Conservation (phyloP, 1,139 yeast genomes). For the Blastobotrys serpentis region DNA sequence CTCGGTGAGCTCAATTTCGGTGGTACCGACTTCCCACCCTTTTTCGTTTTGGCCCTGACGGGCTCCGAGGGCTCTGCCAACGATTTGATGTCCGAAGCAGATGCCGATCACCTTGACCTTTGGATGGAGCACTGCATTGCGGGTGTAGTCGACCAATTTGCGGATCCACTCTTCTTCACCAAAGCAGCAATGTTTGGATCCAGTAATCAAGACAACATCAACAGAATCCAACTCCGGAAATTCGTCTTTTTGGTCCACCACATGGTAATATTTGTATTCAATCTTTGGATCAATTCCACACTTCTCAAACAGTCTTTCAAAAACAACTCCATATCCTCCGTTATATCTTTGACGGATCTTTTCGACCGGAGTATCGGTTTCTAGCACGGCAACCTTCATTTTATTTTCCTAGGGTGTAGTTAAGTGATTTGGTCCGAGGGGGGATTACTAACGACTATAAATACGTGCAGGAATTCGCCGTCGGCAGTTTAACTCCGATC, state of each 20-base stretch:
- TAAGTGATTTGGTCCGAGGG: not conserved
- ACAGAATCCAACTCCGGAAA: slow-evolving; percentile 45
- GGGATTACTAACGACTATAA: not conserved
- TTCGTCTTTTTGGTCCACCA: slow-evolving; percentile 39
- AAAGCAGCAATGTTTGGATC: slow-evolving; percentile 62
- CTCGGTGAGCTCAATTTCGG: slow-evolving; percentile 50
- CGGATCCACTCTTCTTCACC: slow-evolving; percentile 56
- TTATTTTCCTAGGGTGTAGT: not conserved
- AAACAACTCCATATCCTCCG: slow-evolving; percentile 40
- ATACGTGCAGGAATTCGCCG: not conserved
- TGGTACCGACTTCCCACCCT: slow-evolving; percentile 77
- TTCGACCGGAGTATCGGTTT: slow-evolving; percentile 34
- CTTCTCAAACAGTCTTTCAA: slow-evolving; percentile 31
- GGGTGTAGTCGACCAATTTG: slow-evolving; percentile 45
- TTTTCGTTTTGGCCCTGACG: slow-evolving; percentile 53
- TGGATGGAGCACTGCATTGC: slow-evolving; percentile 23
- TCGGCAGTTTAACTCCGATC: too few relatives aligned
- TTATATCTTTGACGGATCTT: slow-evolving; percentile 12
- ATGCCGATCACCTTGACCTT: slow-evolving; percentile 52
- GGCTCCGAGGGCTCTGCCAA: slow-evolving; percentile 65
- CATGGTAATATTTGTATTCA: slow-evolving; percentile 46
- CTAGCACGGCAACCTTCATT: slow-evolving; percentile 32
- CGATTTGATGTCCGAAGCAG: slow-evolving; percentile 77
- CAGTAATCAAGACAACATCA: slow-evolving; percentile 57
- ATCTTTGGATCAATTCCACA: slow-evolving; percentile 30